phyloP scores from a whole-genome alignment of 2,329 filamentous ascomycete genomes.

The Rhexocercosporidium sp. region DNA sequence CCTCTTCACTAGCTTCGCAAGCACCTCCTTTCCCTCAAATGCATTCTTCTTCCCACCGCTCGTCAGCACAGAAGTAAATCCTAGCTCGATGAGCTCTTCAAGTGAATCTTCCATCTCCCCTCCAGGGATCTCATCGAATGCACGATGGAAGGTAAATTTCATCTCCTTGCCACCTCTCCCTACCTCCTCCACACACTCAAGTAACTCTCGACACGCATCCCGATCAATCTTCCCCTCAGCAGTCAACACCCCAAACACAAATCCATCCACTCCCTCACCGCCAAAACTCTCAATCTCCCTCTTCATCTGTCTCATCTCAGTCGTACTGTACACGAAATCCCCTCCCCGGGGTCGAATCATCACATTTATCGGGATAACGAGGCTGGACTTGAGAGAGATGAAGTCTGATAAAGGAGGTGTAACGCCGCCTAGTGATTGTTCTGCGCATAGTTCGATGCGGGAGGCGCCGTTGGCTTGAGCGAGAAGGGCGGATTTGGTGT shows the following conservation, averaged over 20 bases:
- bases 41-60: conserved; percentile 47
- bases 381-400: conserved; percentile 33
- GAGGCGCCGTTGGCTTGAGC: conserved; percentile 51
- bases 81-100: conserved; percentile 39
- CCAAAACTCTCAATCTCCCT: conserved; percentile 45
- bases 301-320: conserved; percentile 52
- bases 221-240: conserved; percentile 45
- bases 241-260: conserved; percentile 57
- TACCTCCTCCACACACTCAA: conserved; percentile 44
- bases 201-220: conserved; percentile 47
- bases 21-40: conserved; percentile 23
- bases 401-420: conserved; percentile 44
- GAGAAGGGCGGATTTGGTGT: conserved; percentile 46
- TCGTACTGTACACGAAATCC: conserved; percentile 49
- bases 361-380: conserved; percentile 51
- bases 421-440: conserved; percentile 48
- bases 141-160: conserved; percentile 60
- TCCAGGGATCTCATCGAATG: conserved; percentile 51
- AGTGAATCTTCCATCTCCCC: conserved; percentile 18
- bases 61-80: conserved; percentile 54
- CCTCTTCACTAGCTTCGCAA: conserved; percentile 42
- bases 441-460: conserved; percentile 56
- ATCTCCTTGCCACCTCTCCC: conserved; percentile 26
- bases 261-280: conserved; percentile 47
- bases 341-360: conserved; percentile 58